Percentiles rank a stretch among this genome's conserved stretches.
Conservation (phyloP, 495 filamentous ascomycete genomes). For the Penicillium herquei region DNA sequence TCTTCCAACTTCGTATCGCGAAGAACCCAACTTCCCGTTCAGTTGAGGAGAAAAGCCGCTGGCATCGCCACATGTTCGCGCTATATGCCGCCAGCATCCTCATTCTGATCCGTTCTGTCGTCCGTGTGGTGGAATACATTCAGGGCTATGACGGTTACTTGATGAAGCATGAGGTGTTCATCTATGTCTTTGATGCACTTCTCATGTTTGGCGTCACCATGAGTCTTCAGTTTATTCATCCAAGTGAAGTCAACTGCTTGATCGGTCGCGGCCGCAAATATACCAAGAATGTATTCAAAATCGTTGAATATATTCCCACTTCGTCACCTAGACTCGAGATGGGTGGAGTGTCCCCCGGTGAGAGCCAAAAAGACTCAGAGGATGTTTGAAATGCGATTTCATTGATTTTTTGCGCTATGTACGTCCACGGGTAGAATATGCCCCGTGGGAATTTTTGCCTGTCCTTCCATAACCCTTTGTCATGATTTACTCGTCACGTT, state of each 20-base stretch:
- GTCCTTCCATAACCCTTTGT: too few relatives aligned
- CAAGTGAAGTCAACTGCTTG: constrained; percentile 28
- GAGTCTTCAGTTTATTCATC: constrained; percentile 42
- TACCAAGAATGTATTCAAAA: constrained; percentile 15
- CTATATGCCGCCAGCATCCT: constrained; percentile 53
- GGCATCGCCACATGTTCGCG: constrained; percentile 50
- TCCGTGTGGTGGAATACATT: constrained; percentile 62
- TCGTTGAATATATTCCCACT: constrained; percentile 9
- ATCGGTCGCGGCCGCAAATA: constrained; percentile 18
- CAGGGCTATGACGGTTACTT: constrained; percentile 53
- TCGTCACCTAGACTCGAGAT: constrained; percentile 9
- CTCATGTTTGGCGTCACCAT: constrained; percentile 56
- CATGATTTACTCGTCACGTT: too few relatives aligned
- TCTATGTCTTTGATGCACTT: constrained; percentile 63
- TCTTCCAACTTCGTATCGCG: constrained; percentile 40
- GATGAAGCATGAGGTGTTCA: constrained; percentile 53
- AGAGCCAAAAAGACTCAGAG: too few relatives aligned
- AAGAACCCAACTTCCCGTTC: constrained; percentile 23
- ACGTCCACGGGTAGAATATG: too few relatives aligned
- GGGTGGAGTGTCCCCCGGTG: background rate
- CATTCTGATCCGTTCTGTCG: constrained; percentile 60
- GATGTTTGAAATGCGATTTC: too few relatives aligned
- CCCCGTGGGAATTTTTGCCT: too few relatives aligned
- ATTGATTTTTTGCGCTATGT: too few relatives aligned
- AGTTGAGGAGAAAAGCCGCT: constrained; percentile 28